A percentile compares a stretch with the other conserved stretches of the same genome.
Evolutionary conservation across 2,329 filamentous ascomycete genomes (phyloP).

Genomic region (Penicillium glabrum): DNA sequence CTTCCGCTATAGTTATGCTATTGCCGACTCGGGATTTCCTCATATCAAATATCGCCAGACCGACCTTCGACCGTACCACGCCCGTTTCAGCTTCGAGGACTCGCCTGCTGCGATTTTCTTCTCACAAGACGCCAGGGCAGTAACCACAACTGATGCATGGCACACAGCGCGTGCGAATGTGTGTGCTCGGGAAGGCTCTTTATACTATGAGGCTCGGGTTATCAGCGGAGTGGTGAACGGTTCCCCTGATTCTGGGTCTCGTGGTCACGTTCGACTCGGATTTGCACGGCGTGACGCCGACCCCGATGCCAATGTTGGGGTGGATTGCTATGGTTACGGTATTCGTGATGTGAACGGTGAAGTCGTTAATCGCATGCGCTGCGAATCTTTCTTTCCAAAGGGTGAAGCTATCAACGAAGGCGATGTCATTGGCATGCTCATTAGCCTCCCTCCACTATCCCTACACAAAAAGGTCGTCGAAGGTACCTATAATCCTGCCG

Average conservation of each 20-base stretch:
- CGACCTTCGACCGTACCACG: conserved; percentile 77
- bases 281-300: conserved; percentile 49
- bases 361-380: conserved; percentile 88
- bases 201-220: conserved; percentile 93
- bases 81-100: conserved; percentile 91
- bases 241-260: conserved; percentile 23
- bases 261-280: conserved; percentile 50
- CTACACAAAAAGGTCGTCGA: conserved; percentile 86
- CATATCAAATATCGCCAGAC: conserved; percentile 90
- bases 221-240: conserved; percentile 61
- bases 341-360: conserved; percentile 87
- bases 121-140: conserved; percentile 69
- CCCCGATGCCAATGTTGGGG: conserved; percentile 63
- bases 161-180: conserved; percentile 89
- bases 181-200: conserved; percentile 80
- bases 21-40: conserved; percentile 83
- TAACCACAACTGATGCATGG: conserved; percentile 91
- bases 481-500: conserved; percentile 82
- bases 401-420: conserved; percentile 81
- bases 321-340: conserved; percentile 95
- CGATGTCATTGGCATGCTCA: conserved; percentile 91
- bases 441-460: conserved; percentile 79
- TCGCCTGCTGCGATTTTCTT: conserved; percentile 83
- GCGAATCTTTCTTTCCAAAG: conserved; percentile 82
- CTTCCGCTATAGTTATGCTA: conserved; percentile 87